Percentiles rank a stretch among this genome's conserved stretches.
phyloP scores from a whole-genome alignment of 306 rosid genomes.

The Arachis hypogaea region DNA sequence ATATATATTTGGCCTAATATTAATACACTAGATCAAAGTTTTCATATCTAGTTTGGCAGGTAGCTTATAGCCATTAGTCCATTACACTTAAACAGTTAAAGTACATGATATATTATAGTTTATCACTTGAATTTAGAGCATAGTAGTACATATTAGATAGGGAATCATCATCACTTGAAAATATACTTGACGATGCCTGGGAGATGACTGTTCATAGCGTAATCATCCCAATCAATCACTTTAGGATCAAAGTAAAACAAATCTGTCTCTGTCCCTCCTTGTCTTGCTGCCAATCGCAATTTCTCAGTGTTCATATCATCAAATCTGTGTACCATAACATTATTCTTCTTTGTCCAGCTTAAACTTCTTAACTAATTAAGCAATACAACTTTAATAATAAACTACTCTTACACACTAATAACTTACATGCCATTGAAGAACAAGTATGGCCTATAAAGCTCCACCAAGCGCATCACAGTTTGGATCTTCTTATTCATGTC shows the following conservation, averaged over 20 bases:
- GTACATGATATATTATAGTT: not conserved
- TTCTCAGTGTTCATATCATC: conserved; percentile 80
- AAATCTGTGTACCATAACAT: conserved; percentile 53
- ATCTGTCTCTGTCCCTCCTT: conserved; percentile 55
- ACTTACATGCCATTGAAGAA: conserved; percentile 83
- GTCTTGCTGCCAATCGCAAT: conserved; percentile 54
- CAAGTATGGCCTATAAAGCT: conserved; percentile 77
- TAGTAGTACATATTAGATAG: not conserved
- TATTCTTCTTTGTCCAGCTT: too few species aligned
- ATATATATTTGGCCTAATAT: too few species aligned
- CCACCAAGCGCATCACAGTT: conserved; percentile 71
- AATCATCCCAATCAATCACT: conserved; percentile 74
- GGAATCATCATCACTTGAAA: conserved; percentile 53
- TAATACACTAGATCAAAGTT: too few species aligned
- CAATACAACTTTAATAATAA: too few species aligned
- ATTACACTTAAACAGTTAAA: too few species aligned
- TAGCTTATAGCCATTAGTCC: too few species aligned
- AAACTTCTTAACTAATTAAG: too few species aligned
- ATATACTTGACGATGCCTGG: conserved; percentile 73
- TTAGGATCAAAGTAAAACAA: conserved; percentile 76
- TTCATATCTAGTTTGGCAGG: too few species aligned
- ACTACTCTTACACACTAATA: too few species aligned
- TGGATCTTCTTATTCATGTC: conserved; percentile 60
- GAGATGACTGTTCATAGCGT: conserved; percentile 62
- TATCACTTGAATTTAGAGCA: not conserved